Percentiles rank a stretch among this genome's conserved stretches.
Conservation (phyloP, 257 asterid genomes). For the Plantago elongata region DNA sequence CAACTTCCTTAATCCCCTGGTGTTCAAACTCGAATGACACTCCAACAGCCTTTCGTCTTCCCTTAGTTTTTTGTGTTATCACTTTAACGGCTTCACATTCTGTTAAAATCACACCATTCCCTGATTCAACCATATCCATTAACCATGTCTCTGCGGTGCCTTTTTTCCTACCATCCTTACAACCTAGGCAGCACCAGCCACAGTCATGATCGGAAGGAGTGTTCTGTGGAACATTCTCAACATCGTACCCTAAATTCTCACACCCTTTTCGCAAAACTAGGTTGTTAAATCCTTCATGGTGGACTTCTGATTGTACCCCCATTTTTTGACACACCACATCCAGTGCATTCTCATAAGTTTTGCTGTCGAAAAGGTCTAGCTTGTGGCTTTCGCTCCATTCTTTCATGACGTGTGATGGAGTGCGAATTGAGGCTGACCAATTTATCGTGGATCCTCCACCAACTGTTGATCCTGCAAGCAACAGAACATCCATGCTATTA, state of each 20-base stretch:
- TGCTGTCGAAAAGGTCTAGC: conserved; percentile 44
- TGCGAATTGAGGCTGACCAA: conserved; percentile 78
- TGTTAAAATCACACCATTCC: conserved; percentile 58
- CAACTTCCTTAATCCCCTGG: conserved; percentile 35
- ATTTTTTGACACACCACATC: conserved; percentile 62
- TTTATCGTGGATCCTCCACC: conserved; percentile 87
- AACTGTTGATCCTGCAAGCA: conserved; percentile 82
- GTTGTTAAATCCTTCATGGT: conserved; percentile 61
- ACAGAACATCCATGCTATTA: conserved; percentile 37
- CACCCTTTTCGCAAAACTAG: conserved; percentile 82
- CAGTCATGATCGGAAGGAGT: conserved; percentile 67
- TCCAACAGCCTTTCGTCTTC: conserved; percentile 35
- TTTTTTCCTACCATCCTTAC: conserved; percentile 64
- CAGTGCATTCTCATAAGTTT: conserved; percentile 42
- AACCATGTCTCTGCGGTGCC: conserved; percentile 76
- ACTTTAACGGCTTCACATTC: conserved; percentile 58
- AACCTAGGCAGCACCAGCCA: conserved; percentile 78
- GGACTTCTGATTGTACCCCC: conserved; percentile 61
- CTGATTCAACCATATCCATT: conserved; percentile 58
- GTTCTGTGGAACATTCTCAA: conserved; percentile 54
- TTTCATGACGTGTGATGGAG: conserved; percentile 56
- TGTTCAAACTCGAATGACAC: conserved; percentile 40
- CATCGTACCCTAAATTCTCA: conserved; percentile 48
- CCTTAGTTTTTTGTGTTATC: conserved; percentile 15
- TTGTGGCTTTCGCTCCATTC: conserved; percentile 57